Evolutionary conservation across 345 rosid genomes (phyloP), one percentile per base, ranked within the genome.

Genomic region (Moringa oleifera): DNA sequence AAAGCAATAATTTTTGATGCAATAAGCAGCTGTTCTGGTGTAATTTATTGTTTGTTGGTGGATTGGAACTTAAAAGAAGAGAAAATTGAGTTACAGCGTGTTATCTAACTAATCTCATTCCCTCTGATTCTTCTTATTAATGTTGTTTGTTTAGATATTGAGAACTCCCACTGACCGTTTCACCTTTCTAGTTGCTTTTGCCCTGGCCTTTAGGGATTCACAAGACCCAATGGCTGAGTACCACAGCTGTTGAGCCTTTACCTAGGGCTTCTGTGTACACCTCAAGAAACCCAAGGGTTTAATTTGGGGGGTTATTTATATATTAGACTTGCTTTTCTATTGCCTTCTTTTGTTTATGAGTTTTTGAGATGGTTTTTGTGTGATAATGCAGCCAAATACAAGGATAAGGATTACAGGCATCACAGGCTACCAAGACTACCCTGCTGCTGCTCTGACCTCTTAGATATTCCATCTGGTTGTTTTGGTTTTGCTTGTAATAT

Each of bases 321-420:
- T 8, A 31, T 20, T 16, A 21, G 57, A 45, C 47, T 47, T 25
- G 25, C 50, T 25, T 51, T 22, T 56, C 23, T 55, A 19, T 31
- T 19, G 19, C 33, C 6, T 41, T 41, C 9, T 7, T 11, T 11
- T 41, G 47, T n/a, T 45, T 58, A 9, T 31, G n/a, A 25, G 61
- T 13, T 20, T 64, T 46, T 61, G 31, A 21, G 1, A 11, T 23
- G 33, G 19, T 71, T 62, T 0, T 47, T 58, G 23, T 22, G 70
- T 50, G 33, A 46, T 59, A 18, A 31, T 82, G 78, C 88, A 89
- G 98, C 98, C 95, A 61, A 92, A 89, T 75, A 87, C 96, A 10
- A 74, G 93, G 62, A 83, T 92, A 65, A 80, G 85, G 85, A 89
- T 92, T 59, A 87, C 82, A 20, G 85, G 93, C 68, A 87, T 92